Evolutionary conservation across 2,329 filamentous ascomycete species (phyloP).

Genomic region (Fusarium haematococcum): DNA sequence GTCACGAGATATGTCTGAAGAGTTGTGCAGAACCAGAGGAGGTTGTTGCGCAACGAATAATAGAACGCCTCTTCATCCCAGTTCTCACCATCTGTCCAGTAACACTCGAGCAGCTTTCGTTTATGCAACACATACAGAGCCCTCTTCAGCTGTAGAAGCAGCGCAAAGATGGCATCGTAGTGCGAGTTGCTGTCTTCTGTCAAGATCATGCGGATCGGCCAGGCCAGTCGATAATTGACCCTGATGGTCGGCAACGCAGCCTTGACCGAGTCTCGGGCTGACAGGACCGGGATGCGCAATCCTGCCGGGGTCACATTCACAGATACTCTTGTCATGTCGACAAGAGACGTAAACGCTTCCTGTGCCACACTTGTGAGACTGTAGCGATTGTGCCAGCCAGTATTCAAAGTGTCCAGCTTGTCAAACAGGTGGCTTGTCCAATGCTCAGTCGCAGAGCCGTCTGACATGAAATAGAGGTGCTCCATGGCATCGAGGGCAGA

Average conservation of each 20-base stretch:
- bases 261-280: slow-evolving; percentile 67
- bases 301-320: slow-evolving; percentile 62
- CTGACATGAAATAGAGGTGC: slow-evolving; percentile 79
- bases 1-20: slow-evolving; percentile 82
- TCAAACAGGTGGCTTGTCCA: slow-evolving; percentile 80
- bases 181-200: slow-evolving; percentile 70
- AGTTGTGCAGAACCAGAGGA: slow-evolving; percentile 82
- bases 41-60: slow-evolving; percentile 72
- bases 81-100: slow-evolving; percentile 50
- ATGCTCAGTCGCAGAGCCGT: slow-evolving; percentile 74
- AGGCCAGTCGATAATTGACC: slow-evolving; percentile 75
- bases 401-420: slow-evolving; percentile 72
- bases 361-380: slow-evolving; percentile 82
- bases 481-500: slow-evolving; percentile 75
- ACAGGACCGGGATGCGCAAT: slow-evolving; percentile 56
- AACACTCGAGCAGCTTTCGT: slow-evolving; percentile 58
- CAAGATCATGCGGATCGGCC: slow-evolving; percentile 79
- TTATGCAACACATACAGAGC: slow-evolving; percentile 75
- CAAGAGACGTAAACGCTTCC: slow-evolving; percentile 71
- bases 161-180: slow-evolving; percentile 80
- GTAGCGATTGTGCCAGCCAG: slow-evolving; percentile 83
- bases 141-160: slow-evolving; percentile 82
- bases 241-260: slow-evolving; percentile 70
- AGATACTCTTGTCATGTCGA: slow-evolving; percentile 73
- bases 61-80: slow-evolving; percentile 62